phyloP scores from a whole-genome alignment of 2,329 filamentous ascomycete species.

The Fonsecaea pedrosoi region DNA sequence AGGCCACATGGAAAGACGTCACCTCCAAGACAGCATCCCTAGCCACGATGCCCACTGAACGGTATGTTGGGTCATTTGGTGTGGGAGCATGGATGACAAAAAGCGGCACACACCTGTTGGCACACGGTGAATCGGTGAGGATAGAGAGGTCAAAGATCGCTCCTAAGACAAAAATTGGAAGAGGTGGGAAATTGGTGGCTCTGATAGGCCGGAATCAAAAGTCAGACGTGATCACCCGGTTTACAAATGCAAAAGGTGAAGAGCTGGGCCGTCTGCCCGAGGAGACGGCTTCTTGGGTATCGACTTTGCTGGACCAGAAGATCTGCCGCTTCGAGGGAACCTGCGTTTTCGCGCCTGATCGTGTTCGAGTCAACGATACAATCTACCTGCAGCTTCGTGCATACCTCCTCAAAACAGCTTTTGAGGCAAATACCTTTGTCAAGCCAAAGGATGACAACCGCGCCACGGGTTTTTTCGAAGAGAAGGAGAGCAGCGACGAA shows the following conservation, averaged over 20 bases:
- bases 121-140: slow-evolving; percentile 79
- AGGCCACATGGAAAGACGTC: neutral
- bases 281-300: slow-evolving; percentile 89
- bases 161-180: slow-evolving; percentile 58
- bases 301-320: slow-evolving; percentile 86
- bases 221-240: slow-evolving; percentile 87
- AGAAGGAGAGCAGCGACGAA: slow-evolving; percentile 84
- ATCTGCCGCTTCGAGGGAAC: slow-evolving; percentile 85
- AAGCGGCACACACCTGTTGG: slow-evolving; percentile 76
- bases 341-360: slow-evolving; percentile 88
- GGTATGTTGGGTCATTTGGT: slow-evolving; percentile 92
- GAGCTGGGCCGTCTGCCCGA: slow-evolving; percentile 88
- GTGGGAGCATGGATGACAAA: slow-evolving; percentile 90
- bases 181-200: slow-evolving; percentile 50
- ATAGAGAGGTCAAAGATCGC: slow-evolving; percentile 86
- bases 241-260: slow-evolving; percentile 77
- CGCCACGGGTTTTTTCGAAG: slow-evolving; percentile 76
- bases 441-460: slow-evolving; percentile 72
- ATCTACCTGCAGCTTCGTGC: slow-evolving; percentile 88
- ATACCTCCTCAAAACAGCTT: slow-evolving; percentile 75
- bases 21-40: slow-evolving; percentile 38
- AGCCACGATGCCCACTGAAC: slow-evolving; percentile 59
- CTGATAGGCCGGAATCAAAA: slow-evolving; percentile 63
- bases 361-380: slow-evolving; percentile 86
- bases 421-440: slow-evolving; percentile 68